These are phyloP conservation scores for Agroathelia rolfsii DNA, from an alignment of 1,284 basidiomycete species.

Conservation along the genomic window DNA sequence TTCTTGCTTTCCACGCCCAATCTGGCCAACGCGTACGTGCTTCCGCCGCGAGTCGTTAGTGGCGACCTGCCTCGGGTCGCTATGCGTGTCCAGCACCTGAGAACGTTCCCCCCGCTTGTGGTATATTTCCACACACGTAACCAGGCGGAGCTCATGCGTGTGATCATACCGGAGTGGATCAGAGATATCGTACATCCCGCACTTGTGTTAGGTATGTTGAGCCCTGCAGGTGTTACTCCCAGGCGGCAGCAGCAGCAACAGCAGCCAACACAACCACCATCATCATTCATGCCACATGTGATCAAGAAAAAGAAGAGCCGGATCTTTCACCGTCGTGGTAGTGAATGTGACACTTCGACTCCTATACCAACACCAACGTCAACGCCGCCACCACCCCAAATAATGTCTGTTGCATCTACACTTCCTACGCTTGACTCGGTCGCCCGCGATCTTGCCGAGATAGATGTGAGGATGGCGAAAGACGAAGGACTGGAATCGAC, in stretches of 20 bases:
- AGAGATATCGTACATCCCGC: conserved; percentile 26
- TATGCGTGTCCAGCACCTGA: conserved; percentile 22
- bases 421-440: conserved; percentile 14
- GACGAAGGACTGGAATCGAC: conserved; percentile 16
- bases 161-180: conserved; percentile 29
- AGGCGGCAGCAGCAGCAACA: background rate
- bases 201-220: conserved; percentile 11
- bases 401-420: conserved; percentile 1
- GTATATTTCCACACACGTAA: conserved; percentile 30
- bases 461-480: conserved; percentile 8
- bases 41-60: conserved; percentile 23
- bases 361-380: background rate
- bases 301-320: conserved; percentile 1
- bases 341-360: background rate
- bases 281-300: background rate
- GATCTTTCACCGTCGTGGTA: background rate
- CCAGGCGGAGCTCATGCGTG: conserved; percentile 25
- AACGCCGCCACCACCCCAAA: background rate
- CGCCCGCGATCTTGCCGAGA: conserved; percentile 19
- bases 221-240: conserved; percentile 2
- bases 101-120: conserved; percentile 26
- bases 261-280: background rate
- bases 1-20: conserved; percentile 28
- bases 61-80: conserved; percentile 25
- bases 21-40: conserved; percentile 10